phyloP scores from a whole-genome alignment of 1,284 basidiomycete genomes.

The Fomitiporia mediterranea region DNA sequence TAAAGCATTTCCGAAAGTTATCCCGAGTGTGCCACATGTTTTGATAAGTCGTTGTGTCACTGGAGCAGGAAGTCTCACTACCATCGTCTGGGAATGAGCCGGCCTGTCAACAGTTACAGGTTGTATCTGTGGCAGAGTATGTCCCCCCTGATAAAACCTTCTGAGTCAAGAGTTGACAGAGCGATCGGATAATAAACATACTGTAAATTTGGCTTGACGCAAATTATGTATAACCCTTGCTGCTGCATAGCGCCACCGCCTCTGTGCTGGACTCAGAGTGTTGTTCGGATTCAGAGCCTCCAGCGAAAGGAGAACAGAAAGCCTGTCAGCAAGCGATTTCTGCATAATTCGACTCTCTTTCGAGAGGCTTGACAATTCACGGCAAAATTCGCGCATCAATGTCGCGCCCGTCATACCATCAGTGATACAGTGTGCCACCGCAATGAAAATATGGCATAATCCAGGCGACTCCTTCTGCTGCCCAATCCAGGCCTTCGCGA shows the following conservation, averaged over 20 bases:
- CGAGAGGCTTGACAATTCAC: slow-evolving; percentile 34
- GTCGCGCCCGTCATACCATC: slow-evolving; percentile 44
- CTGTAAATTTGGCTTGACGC: slow-evolving; percentile 33
- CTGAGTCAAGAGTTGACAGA: background rate
- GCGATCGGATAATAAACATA: slow-evolving; percentile 22
- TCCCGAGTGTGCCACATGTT: slow-evolving; percentile 36
- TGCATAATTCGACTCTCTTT: slow-evolving; percentile 18
- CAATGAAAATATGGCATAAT: slow-evolving; percentile 38
- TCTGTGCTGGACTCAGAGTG: slow-evolving; percentile 32
- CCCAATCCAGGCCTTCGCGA: slow-evolving; percentile 37
- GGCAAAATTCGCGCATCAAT: slow-evolving; percentile 41
- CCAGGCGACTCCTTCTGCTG: slow-evolving; percentile 30
- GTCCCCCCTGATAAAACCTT: slow-evolving; percentile 46
- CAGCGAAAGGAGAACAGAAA: slow-evolving; percentile 37
- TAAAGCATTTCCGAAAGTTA: slow-evolving; percentile 50
- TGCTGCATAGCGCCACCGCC: slow-evolving; percentile 46
- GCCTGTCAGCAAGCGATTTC: slow-evolving; percentile 33
- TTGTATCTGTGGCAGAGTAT: slow-evolving; percentile 45
- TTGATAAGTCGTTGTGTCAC: slow-evolving; percentile 30
- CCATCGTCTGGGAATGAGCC: slow-evolving; percentile 31
- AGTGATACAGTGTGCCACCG: slow-evolving; percentile 42
- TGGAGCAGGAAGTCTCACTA: slow-evolving; percentile 27
- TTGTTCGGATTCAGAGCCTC: slow-evolving; percentile 34
- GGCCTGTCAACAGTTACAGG: slow-evolving; percentile 34
- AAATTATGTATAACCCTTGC: slow-evolving; percentile 36